These are phyloP conservation scores for Rosa chinensis DNA, from an alignment of 306 rosid species.

Conservation along the genomic window DNA sequence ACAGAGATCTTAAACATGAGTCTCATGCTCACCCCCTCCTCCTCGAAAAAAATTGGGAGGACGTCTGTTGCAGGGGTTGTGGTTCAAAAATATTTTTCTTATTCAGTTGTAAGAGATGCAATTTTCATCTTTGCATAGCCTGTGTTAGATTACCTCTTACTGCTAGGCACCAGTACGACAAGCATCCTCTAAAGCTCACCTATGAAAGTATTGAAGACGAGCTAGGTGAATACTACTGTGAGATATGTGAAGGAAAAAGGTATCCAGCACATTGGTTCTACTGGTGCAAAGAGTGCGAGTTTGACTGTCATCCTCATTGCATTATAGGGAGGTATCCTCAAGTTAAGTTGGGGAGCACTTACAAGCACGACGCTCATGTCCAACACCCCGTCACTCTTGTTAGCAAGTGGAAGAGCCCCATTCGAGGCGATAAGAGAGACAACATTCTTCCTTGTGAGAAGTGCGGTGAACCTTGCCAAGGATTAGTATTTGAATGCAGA, in stretches of 20 bases:
- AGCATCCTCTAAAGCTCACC: conserved; percentile 5
- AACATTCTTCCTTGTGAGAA: not conserved
- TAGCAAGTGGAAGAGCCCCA: not conserved
- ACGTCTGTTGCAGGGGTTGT: not conserved
- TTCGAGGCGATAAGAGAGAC: not conserved
- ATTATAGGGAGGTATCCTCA: not conserved
- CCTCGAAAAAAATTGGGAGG: not conserved
- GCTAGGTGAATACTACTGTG: not conserved
- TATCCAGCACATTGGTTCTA: conserved; percentile 1
- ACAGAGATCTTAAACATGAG: not conserved
- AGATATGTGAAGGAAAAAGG: not conserved
- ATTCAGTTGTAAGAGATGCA: not conserved
- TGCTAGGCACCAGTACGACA: not conserved
- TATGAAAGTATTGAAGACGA: too few relatives aligned
- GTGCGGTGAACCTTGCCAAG: not conserved
- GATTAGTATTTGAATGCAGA: conserved; percentile 6
- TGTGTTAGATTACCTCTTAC: conserved; percentile 1
- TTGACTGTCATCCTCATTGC: conserved; percentile 1
- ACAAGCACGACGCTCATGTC: not conserved
- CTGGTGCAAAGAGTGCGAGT: not conserved
- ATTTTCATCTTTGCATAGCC: not conserved
- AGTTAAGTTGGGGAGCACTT: not conserved
- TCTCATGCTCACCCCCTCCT: not conserved
- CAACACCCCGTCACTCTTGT: not conserved
- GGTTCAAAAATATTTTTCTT: not conserved